Evolutionary conservation across 768 basidiomycete species (phyloP).

Genomic region (Phallus indusiatus): DNA sequence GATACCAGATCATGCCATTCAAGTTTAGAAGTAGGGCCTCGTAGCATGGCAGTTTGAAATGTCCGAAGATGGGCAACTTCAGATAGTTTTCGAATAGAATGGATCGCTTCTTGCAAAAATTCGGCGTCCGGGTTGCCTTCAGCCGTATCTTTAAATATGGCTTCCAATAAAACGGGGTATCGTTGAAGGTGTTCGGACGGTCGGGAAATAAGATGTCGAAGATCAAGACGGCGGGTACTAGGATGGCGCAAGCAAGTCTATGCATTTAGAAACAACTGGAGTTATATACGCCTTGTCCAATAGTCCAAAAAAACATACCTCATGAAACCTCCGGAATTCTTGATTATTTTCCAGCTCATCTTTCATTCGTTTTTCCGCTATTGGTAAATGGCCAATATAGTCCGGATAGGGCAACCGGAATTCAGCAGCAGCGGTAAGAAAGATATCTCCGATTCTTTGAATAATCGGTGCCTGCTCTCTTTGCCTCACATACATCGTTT

Average conservation of each 20-base stretch:
- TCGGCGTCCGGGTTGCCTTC: constrained; percentile 75
- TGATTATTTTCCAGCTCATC: constrained; percentile 78
- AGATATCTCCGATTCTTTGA: constrained; percentile 78
- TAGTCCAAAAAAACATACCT: constrained; percentile 38
- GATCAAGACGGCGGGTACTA: constrained; percentile 51
- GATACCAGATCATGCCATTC: constrained; percentile 88
- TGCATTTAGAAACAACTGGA: neutral
- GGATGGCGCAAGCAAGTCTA: constrained; percentile 44
- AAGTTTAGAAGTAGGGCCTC: constrained; percentile 69
- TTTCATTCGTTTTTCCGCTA: constrained; percentile 79
- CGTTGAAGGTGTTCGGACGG: constrained; percentile 77
- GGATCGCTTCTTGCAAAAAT: constrained; percentile 74
- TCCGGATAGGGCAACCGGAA: constrained; percentile 81
- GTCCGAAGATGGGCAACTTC: constrained; percentile 74
- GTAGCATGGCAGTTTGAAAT: constrained; percentile 85
- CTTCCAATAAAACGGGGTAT: constrained; percentile 78
- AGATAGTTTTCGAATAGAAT: constrained; percentile 75
- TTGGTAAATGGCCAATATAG: constrained; percentile 72
- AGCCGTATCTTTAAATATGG: constrained; percentile 75
- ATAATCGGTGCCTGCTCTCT: constrained; percentile 77
- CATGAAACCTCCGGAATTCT: constrained; percentile 75
- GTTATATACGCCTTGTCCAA: too few relatives aligned
- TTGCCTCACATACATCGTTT: constrained; percentile 80
- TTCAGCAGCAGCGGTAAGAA: constrained; percentile 77
- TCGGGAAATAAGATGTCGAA: constrained; percentile 71